phyloP scores from a whole-genome alignment of 148 eudicot species.

The Mesembryanthemum crystallinum region DNA sequence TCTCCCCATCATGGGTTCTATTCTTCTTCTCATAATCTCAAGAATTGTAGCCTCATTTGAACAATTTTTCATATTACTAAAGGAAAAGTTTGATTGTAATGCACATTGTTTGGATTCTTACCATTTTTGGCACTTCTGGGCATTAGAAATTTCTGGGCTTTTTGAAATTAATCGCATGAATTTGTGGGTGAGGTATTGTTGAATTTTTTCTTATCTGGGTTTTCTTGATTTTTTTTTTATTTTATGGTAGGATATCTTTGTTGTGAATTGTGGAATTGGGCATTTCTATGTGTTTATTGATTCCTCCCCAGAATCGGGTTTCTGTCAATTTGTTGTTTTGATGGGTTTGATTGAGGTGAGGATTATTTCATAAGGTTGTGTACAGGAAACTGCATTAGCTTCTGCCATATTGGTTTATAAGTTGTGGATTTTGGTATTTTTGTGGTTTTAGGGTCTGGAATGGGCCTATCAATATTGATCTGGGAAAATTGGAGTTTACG shows the following conservation, averaged over 20 bases:
- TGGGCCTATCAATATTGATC: slow-evolving; percentile 30
- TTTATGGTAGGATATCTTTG: background rate
- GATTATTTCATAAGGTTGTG: slow-evolving; percentile 10
- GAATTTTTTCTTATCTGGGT: background rate
- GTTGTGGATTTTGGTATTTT: slow-evolving; percentile 20
- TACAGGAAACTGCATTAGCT: background rate
- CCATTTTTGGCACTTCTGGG: background rate
- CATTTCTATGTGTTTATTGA: slow-evolving; percentile 13
- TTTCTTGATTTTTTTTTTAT: background rate
- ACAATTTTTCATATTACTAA: background rate
- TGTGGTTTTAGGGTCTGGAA: slow-evolving; percentile 34
- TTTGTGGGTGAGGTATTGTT: background rate
- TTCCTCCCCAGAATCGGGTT: slow-evolving; percentile 7
- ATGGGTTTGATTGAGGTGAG: slow-evolving; percentile 18
- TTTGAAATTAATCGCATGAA: background rate
- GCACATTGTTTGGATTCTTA: slow-evolving; percentile 9
- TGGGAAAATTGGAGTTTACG: slow-evolving; percentile 16
- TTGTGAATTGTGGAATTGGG: slow-evolving; percentile 14
- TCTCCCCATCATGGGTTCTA: background rate
- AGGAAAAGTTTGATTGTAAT: background rate
- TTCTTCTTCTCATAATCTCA: background rate
- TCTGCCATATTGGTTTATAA: slow-evolving; percentile 11
- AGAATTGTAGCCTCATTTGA: background rate
- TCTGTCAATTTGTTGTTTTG: slow-evolving; percentile 17
- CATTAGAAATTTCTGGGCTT: background rate